These are phyloP conservation scores for Multifurca ochricompacta DNA, from an alignment of 768 basidiomycete genomes.

Conservation along the genomic window DNA sequence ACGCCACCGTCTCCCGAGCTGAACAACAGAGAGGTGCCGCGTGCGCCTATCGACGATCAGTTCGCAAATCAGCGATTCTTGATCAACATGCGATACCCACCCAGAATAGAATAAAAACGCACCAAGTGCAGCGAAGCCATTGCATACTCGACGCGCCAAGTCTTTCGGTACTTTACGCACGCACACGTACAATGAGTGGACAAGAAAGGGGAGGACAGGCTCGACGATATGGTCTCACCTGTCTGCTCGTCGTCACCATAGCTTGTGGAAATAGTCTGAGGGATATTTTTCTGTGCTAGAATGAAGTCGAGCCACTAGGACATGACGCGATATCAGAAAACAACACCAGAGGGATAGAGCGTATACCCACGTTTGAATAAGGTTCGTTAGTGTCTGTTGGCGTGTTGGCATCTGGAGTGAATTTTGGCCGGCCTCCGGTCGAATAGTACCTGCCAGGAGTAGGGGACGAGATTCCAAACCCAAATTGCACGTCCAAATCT, in stretches of 20 bases:
- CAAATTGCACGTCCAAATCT: constrained; percentile 60
- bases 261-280: constrained; percentile 60
- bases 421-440: constrained; percentile 56
- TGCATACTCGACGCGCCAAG: constrained; percentile 53
- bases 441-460: constrained; percentile 53
- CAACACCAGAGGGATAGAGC: not conserved
- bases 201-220: constrained; percentile 29
- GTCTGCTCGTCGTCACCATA: constrained; percentile 71
- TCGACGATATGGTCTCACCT: constrained; percentile 32
- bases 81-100: not conserved
- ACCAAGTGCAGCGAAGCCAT: constrained; percentile 57
- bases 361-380: constrained; percentile 33
- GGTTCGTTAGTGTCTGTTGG: constrained; percentile 43
- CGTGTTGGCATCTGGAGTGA: constrained; percentile 38
- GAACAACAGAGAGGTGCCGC: constrained; percentile 60
- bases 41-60: constrained; percentile 36
- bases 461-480: constrained; percentile 55
- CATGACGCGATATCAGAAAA: not conserved
- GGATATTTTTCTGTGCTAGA: constrained; percentile 36
- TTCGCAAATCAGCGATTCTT: not conserved
- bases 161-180: constrained; percentile 40
- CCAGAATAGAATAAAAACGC: constrained; percentile 1
- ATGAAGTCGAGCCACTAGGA: constrained; percentile 59
- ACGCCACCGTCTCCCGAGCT: constrained; percentile 69
- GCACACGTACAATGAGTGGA: constrained; percentile 7